Evolutionary conservation across 495 filamentous ascomycete genomes (phyloP), one percentile per base, ranked within the genome.

Genomic region (Viridothelium virens): DNA sequence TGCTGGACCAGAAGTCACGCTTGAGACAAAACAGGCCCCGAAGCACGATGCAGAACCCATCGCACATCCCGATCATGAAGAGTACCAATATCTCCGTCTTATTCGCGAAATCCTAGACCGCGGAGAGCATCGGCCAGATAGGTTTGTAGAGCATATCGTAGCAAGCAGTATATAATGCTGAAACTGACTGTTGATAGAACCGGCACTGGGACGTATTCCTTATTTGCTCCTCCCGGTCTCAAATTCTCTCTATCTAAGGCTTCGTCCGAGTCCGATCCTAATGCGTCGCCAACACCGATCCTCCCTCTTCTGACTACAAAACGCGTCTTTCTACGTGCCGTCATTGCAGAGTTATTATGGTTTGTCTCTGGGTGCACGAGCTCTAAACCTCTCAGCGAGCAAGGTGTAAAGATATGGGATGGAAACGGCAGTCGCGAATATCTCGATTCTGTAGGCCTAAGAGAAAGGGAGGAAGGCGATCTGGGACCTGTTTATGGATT

Each of bases 401-500:
- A 87, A 11, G 90, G 91, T 12, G 85, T 97, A 71, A 96, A 95
- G 76, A 97, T 98, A 79, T 98, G 94, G 94, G 94, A 98, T 77
- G 91, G 90, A 73, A 97, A 98, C 74, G 94, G 93, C 66, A 89
- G 86, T 63, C 93, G 94, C 73, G 87, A 83, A 68, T 96, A 85
- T 77, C 89, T 98, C 50, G 93, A 98, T 77, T 85, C 79, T 64
- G 81, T 93, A 14, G 92, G 93, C 5, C 83, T 97, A 11, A 77
- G 82, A 0, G 82, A 94, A 72, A 89, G 92, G 66, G 89, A 81
- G 38, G 89, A 84, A 31, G 94, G 95, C 66, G 94, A 98, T 74
- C 83, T 98, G 0, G 94, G 94, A 1, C 95, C 95, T 65, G 92
- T 98, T 0, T 98, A 98, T 74, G 94, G 94, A 3, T 98, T 98